phyloP scores from a whole-genome alignment of 805 yeast genomes.

The Barnettozyma wickerhamii region DNA sequence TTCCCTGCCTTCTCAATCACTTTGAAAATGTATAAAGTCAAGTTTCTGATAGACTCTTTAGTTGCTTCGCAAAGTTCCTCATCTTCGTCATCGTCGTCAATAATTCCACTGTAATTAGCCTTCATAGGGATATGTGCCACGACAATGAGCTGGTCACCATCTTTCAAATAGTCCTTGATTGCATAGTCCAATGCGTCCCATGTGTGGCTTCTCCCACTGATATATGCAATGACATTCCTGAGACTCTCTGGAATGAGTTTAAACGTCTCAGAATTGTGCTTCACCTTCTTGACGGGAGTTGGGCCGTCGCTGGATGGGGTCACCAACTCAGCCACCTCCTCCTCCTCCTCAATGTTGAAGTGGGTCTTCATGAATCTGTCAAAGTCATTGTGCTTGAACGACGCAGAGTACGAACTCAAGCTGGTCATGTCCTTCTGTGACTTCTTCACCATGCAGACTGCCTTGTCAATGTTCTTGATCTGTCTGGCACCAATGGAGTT shows the following conservation, averaged over 20 bases:
- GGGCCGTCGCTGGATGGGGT: too few species aligned
- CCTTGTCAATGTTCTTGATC: conserved; percentile 21
- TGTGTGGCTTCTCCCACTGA: conserved; percentile 58
- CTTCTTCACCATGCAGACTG: conserved; percentile 12
- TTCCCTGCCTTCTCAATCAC: conserved; percentile 10
- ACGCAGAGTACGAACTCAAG: conserved; percentile 17
- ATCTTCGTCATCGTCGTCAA: conserved; percentile 12
- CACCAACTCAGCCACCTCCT: background rate
- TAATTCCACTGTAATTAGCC: conserved; percentile 5
- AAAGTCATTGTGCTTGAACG: conserved; percentile 19
- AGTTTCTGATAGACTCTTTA: conserved; percentile 11
- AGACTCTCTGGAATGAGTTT: conserved; percentile 15
- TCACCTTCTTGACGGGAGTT: background rate
- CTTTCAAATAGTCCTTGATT: conserved; percentile 15
- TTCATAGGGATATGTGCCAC: conserved; percentile 18
- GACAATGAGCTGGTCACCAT: conserved; percentile 24
- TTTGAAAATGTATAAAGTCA: conserved; percentile 14
- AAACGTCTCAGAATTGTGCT: background rate
- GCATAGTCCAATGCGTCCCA: conserved; percentile 25
- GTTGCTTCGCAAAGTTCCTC: conserved; percentile 14
- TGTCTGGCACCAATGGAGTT: conserved; percentile 6
- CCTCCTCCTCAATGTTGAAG: conserved; percentile 1
- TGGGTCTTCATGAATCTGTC: conserved; percentile 10
- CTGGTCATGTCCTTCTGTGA: conserved; percentile 5
- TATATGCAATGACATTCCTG: conserved; percentile 20